phyloP scores from a whole-genome alignment of 225 moss, liverwort and hornwort genomes.

The Pseudisothecium myosuroides region DNA sequence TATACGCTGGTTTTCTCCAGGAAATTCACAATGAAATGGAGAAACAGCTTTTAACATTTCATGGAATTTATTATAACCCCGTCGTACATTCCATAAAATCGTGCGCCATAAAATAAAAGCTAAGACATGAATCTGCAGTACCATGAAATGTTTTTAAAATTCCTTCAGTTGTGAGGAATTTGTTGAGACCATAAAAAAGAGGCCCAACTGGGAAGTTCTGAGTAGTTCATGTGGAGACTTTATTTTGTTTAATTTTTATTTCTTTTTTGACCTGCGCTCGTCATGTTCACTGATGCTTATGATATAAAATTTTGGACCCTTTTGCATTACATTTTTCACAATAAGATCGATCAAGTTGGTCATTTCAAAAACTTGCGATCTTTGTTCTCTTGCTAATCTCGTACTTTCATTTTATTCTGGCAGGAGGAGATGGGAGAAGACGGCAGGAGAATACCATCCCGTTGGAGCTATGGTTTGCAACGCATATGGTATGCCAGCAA shows the following conservation, averaged over 20 bases:
- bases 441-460: not conserved
- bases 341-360: not conserved
- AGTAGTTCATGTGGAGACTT: not conserved
- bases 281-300: not conserved
- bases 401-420: not conserved
- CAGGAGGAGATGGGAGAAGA: conserved; percentile 8
- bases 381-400: not conserved
- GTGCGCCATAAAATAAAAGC: not conserved
- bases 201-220: not conserved
- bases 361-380: not conserved
- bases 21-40: not conserved
- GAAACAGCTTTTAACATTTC: not conserved
- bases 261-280: no score
- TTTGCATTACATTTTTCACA: not conserved
- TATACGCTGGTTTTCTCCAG: not conserved
- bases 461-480: not conserved
- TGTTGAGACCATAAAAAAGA: not conserved
- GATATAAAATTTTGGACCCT: not conserved
- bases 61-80: not conserved
- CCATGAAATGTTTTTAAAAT: no score
- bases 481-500: conserved; percentile 29
- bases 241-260: not conserved
- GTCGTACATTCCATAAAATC: not conserved
- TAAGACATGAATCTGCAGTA: not conserved
- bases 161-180: not conserved